Conservation (phyloP, 345 rosid species). For the Carallia brachiata region DNA sequence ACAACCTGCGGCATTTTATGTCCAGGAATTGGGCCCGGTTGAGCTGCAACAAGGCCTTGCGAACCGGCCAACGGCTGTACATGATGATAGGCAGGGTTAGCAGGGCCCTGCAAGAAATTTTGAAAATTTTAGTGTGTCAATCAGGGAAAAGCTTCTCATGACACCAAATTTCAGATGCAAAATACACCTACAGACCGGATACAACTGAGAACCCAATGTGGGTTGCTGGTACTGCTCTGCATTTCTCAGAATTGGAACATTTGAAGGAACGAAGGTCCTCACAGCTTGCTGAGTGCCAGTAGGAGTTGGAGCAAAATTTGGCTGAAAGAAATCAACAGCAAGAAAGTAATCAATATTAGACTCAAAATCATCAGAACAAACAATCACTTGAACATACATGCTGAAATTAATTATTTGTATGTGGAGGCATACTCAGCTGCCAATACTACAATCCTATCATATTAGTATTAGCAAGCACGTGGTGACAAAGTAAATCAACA, state of each 20-base stretch:
- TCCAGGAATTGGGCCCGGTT: conserved; percentile 48
- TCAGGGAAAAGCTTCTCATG: conserved; percentile 1
- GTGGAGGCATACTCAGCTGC: no score
- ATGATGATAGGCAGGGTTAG: conserved; percentile 51
- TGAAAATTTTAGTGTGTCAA: conserved; percentile 10
- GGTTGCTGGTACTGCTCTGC: conserved; percentile 85
- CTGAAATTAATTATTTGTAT: no score
- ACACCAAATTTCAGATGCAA: conserved; percentile 6
- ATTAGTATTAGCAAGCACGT: no score
- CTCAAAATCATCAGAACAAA: neutral
- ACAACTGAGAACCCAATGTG: conserved; percentile 69
- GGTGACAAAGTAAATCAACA: neutral
- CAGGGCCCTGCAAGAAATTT: conserved; percentile 52
- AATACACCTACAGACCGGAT: conserved; percentile 54
- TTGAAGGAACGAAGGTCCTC: conserved; percentile 82
- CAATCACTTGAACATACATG: no score
- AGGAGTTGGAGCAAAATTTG: conserved; percentile 47
- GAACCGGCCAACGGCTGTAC: conserved; percentile 51
- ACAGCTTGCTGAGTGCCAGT: conserved; percentile 49
- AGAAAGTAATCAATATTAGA: neutral
- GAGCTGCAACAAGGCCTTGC: conserved; percentile 51
- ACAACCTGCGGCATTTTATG: conserved; percentile 52
- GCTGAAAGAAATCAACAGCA: conserved; percentile 9
- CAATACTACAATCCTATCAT: no score
- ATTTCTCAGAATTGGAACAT: conserved; percentile 69